Percentiles rank a stretch among this genome's conserved stretches.
phyloP scores from a whole-genome alignment of 768 basidiomycete genomes.

The Termitomyces sp. region DNA sequence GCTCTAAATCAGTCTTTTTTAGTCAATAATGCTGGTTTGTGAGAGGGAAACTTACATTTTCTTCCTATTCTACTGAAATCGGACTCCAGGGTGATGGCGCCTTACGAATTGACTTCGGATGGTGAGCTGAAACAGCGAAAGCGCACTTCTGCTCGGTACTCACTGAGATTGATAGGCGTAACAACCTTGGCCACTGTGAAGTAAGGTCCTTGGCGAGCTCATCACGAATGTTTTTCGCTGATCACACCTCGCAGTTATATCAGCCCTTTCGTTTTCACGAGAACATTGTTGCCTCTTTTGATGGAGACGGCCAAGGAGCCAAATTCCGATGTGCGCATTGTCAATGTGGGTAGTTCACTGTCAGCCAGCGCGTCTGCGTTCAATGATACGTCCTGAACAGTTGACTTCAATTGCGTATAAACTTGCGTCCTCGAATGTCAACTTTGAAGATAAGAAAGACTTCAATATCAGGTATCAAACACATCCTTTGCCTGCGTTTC shows the following conservation, averaged over 20 bases:
- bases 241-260: constrained; percentile 36
- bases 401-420: constrained; percentile 26
- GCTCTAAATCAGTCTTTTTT: constrained; percentile 13
- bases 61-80: not conserved
- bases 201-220: constrained; percentile 21
- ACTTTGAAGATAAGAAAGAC: constrained; percentile 27
- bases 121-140: not conserved
- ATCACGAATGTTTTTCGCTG: not conserved
- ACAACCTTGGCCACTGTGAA: constrained; percentile 38
- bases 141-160: not conserved
- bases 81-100: constrained; percentile 7
- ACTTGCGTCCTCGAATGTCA: constrained; percentile 13
- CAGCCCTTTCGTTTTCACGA: constrained; percentile 50
- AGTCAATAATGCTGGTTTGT: constrained; percentile 60
- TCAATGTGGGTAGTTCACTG: constrained; percentile 37
- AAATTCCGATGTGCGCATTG: constrained; percentile 54
- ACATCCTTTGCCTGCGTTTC: constrained; percentile 13
- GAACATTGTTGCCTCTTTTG: constrained; percentile 48
- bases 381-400: constrained; percentile 14
- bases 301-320: constrained; percentile 40
- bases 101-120: constrained; percentile 10
- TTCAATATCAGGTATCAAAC: constrained; percentile 30
- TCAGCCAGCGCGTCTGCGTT: not conserved
- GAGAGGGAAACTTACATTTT: constrained; percentile 11
- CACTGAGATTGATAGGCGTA: constrained; percentile 24